These are phyloP conservation scores for Leccinum longicurvipes DNA, from an alignment of 768 basidiomycete species.

Conservation along the genomic window DNA sequence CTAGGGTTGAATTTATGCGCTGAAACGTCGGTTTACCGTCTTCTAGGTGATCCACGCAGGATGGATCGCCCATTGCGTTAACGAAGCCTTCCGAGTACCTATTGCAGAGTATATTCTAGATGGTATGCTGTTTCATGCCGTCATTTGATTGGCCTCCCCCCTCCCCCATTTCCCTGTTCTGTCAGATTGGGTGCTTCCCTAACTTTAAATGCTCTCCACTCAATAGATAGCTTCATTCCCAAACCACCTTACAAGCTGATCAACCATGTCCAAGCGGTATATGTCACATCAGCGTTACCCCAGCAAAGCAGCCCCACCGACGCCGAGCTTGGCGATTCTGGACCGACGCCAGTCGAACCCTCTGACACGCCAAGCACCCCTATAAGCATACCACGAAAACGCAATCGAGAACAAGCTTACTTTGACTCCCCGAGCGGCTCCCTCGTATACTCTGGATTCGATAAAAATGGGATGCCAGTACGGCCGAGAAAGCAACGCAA, in stretches of 20 bases:
- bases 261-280: neutral
- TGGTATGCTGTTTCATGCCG: slow-evolving; percentile 19
- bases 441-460: slow-evolving; percentile 27
- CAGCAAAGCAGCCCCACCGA: neutral
- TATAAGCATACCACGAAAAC: slow-evolving; percentile 20
- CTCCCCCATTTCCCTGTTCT: neutral
- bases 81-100: slow-evolving; percentile 23
- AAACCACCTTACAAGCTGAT: slow-evolving; percentile 19
- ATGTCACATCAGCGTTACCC: neutral
- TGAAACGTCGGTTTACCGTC: neutral
- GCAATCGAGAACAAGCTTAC: slow-evolving; percentile 28
- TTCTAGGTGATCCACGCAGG: slow-evolving; percentile 29
- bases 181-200: neutral
- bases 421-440: slow-evolving; percentile 28
- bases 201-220: slow-evolving; percentile 1
- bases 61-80: slow-evolving; percentile 31
- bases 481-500: slow-evolving; percentile 28
- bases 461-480: slow-evolving; percentile 29
- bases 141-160: neutral
- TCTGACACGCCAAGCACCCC: slow-evolving; percentile 28
- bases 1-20: slow-evolving; percentile 8
- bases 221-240: slow-evolving; percentile 17
- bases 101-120: slow-evolving; percentile 30
- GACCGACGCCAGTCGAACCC: neutral
- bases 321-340: neutral